Evolutionary conservation across 371 early-diverging fungal species (phyloP).

Genomic region (Saksenaea oblongispora): DNA sequence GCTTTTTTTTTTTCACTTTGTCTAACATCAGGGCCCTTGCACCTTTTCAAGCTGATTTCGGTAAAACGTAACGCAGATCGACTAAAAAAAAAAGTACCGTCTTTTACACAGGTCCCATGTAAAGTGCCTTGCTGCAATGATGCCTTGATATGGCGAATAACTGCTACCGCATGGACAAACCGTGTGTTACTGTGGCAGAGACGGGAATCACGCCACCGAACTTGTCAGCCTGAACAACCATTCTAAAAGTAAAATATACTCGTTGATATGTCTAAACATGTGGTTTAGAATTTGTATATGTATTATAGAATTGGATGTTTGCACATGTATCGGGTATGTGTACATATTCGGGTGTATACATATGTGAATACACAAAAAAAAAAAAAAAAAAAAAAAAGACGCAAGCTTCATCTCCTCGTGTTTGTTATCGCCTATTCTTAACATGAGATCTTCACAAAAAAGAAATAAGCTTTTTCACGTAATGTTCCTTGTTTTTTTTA

Average conservation of each 20-base stretch:
- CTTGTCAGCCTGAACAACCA: not conserved
- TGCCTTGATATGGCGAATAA: not conserved
- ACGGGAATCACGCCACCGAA: not conserved
- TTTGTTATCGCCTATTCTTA: not conserved
- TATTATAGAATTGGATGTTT: not conserved
- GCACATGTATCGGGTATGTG: too few species aligned
- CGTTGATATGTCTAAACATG: not conserved
- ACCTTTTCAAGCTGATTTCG: not conserved
- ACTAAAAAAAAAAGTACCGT: not conserved
- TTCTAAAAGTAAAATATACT: not conserved
- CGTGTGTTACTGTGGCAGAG: not conserved
- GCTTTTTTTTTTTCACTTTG: not conserved
- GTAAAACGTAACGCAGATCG: constrained; percentile 5
- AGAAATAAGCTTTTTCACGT: not conserved
- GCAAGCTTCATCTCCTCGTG: not conserved
- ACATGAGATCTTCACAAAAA: constrained; percentile 3
- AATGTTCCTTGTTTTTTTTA: not conserved
- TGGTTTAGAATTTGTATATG: not conserved
- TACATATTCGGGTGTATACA: too few species aligned
- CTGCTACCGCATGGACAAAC: not conserved
- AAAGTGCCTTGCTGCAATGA: not conserved
- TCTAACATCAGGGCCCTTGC: not conserved
- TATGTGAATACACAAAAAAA: too few species aligned
- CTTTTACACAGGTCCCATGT: not conserved
- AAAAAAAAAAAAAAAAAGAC: too few species aligned